phyloP scores from a whole-genome alignment of 1,284 basidiomycete genomes.

The Phellopilus nigrolimitatus region DNA sequence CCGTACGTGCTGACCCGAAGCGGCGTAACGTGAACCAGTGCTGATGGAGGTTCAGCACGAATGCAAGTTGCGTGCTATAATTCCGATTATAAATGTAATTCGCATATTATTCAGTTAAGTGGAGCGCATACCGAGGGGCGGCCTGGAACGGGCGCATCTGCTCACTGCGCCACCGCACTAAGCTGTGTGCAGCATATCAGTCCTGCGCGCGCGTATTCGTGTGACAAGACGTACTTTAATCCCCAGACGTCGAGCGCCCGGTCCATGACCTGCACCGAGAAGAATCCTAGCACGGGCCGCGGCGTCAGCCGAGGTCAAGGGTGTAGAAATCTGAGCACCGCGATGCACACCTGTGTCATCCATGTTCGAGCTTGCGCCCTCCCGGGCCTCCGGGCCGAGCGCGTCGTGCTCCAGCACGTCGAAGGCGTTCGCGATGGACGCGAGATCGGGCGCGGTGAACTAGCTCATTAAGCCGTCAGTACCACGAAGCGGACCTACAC shows the following conservation, averaged over 20 bases:
- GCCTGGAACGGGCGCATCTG: constrained; percentile 74
- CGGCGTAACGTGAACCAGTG: constrained; percentile 90
- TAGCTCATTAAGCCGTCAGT: constrained; percentile 27
- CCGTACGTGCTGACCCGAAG: constrained; percentile 55
- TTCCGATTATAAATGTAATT: constrained; percentile 20
- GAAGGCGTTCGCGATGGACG: constrained; percentile 68
- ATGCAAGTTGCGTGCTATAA: constrained; percentile 74
- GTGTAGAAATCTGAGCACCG: constrained; percentile 16
- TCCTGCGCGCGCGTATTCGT: constrained; percentile 17
- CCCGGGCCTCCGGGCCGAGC: constrained; percentile 39
- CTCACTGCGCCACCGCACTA: constrained; percentile 83
- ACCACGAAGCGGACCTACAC: not conserved
- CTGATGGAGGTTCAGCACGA: constrained; percentile 81
- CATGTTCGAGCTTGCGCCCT: constrained; percentile 67
- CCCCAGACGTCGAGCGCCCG: constrained; percentile 82
- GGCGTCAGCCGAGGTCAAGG: constrained; percentile 8
- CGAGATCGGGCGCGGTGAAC: constrained; percentile 86
- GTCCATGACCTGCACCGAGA: constrained; percentile 80
- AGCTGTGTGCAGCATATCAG: constrained; percentile 36
- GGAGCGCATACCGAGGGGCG: constrained; percentile 63
- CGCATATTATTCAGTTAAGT: constrained; percentile 9
- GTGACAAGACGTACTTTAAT: constrained; percentile 48
- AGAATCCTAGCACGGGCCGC: constrained; percentile 55
- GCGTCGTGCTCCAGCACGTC: constrained; percentile 42
- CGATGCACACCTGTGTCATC: constrained; percentile 71